These are phyloP conservation scores for Aphanomyces astaci DNA, from an alignment of 352 stramenopile genomes.

Conservation along the genomic window DNA sequence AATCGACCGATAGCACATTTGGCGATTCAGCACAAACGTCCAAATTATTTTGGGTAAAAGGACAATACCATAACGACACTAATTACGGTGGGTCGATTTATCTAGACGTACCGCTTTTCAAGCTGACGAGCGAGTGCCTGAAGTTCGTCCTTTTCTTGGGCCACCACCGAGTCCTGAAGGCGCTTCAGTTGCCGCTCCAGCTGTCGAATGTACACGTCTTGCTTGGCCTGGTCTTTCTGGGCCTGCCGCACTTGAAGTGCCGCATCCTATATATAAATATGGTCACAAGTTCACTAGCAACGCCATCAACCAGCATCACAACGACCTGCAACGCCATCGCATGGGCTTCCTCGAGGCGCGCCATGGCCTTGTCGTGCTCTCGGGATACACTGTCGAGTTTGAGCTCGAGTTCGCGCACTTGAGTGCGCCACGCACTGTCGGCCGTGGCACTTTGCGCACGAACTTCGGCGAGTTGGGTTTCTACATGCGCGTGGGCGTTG, in stretches of 20 bases:
- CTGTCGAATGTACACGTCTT: constrained; percentile 49
- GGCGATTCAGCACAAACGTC: no score
- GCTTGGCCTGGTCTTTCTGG: constrained; percentile 41
- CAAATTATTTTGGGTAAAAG: no score
- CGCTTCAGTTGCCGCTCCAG: constrained; percentile 54
- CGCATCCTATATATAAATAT: neutral
- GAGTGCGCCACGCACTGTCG: neutral
- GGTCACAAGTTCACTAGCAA: no score
- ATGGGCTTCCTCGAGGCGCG: neutral
- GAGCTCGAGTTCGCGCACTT: neutral
- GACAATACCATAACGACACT: constrained; percentile 13
- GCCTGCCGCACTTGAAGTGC: neutral
- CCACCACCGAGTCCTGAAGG: constrained; percentile 36
- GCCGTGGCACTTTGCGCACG: neutral
- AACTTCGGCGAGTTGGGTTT: neutral
- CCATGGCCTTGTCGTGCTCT: neutral
- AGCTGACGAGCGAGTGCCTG: constrained; percentile 38
- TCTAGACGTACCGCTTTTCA: constrained; percentile 31
- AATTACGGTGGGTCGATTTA: neutral
- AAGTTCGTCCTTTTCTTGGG: constrained; percentile 37
- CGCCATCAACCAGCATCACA: neutral
- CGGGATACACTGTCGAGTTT: neutral
- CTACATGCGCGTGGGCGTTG: neutral
- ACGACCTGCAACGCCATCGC: neutral
- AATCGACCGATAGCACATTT: no score